Base-by-base conservation (phyloP, 495 filamentous ascomycete genomes). In the Xylaria acuta region DNA sequence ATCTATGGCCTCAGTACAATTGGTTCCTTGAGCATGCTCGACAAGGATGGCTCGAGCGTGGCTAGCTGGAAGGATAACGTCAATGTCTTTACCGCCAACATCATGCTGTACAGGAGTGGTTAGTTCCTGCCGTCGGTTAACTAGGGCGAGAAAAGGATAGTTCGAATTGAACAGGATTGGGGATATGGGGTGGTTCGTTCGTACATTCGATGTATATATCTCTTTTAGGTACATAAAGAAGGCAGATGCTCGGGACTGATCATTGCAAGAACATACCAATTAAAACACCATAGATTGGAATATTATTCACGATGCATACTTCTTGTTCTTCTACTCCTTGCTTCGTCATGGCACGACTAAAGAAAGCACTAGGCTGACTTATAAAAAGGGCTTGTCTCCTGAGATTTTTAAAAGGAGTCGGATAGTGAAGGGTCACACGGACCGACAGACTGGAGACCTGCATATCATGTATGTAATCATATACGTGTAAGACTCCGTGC, bases 1-100 rank as follows among this genome's bases (percentile, higher is more conserved):
- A 76, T 87, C 32, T 89, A 88, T 66, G 83, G 86, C 63, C 80
- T 91, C 41, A 89, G 87, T 75, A 89, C 88, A 18, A 83, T 87
- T 64, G 86, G 86, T 16, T 78, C 81, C 30, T 69, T 76, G 58
- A 83, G 81, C 74, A 88, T 88, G 86, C 69, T 86, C 32, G 83
- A 76, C n/a, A 69, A 75, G 27, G 76, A 84, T 70, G 84, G 82
- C 22, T 64, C 20, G 43, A 79, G 77, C 75, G 54, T 86, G 0
- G 83, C 82, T 22, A 81, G 76, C 54, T 84, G 76, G 67, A 72
- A 67, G 60, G 86, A 87, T 75, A 86, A 86, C 59, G 80, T 83
- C 67, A 85, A 84, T 56, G 84, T 83, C 7, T 87, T 80, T 70
- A 79, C 85, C 11, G 76, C 80, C 36, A 83, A 80, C 64, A 75